phyloP scores from a whole-genome alignment of 1,284 basidiomycete genomes.

The Moesziomyces aphidis region DNA sequence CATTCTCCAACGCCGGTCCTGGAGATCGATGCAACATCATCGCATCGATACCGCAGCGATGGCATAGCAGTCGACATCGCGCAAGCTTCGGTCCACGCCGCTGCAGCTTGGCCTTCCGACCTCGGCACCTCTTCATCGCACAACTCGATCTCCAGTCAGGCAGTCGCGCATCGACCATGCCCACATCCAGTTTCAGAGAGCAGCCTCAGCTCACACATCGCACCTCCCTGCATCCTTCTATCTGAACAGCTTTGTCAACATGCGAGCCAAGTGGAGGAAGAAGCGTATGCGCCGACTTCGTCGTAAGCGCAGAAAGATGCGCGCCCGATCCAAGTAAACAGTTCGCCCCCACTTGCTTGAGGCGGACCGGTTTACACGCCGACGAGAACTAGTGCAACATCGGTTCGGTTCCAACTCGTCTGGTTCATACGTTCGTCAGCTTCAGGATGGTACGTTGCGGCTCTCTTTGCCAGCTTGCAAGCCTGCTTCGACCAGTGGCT shows the following conservation, averaged over 20 bases:
- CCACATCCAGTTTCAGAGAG: not conserved
- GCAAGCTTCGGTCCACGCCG: too few relatives aligned
- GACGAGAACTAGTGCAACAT: constrained; percentile 19
- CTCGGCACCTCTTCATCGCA: not conserved
- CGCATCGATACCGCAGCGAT: constrained; percentile 9
- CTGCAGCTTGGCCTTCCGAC: not conserved
- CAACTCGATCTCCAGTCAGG: constrained; percentile 6
- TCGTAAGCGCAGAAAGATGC: constrained; percentile 67
- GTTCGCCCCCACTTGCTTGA: constrained; percentile 11
- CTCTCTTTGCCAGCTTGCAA: not conserved
- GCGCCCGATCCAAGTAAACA: constrained; percentile 65
- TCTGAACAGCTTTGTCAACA: constrained; percentile 50
- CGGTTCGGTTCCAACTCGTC: constrained; percentile 16
- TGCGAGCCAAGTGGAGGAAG: constrained; percentile 67
- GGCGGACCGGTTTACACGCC: constrained; percentile 32
- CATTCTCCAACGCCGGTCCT: constrained; percentile 1
- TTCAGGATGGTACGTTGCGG: constrained; percentile 32
- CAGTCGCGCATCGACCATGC: not conserved
- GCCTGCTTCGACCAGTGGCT: not conserved
- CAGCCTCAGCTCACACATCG: constrained; percentile 13
- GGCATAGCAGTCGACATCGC: not conserved
- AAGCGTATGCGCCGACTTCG: constrained; percentile 67
- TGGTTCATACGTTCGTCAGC: constrained; percentile 17
- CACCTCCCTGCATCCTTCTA: constrained; percentile 7
- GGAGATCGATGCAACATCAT: constrained; percentile 11